These are phyloP conservation scores for Suhomyces vadensis DNA, from an alignment of 805 yeast species.

Conservation along the genomic window DNA sequence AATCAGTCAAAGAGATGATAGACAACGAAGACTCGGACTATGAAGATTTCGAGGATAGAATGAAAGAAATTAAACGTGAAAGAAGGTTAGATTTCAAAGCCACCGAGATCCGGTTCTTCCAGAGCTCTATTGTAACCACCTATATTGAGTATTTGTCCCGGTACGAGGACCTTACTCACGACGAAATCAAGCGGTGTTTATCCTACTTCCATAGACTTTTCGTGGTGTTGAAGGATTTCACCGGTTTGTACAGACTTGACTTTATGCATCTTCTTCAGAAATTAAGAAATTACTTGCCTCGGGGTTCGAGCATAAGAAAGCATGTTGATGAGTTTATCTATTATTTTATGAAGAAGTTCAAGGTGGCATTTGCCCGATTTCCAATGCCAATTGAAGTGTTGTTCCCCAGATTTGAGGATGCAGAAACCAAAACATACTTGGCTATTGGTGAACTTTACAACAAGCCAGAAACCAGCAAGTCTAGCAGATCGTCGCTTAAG, in stretches of 20 bases:
- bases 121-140: slow-evolving; percentile 62
- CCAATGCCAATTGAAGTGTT: slow-evolving; percentile 65
- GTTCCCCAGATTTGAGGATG: slow-evolving; percentile 56
- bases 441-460: slow-evolving; percentile 56
- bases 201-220: slow-evolving; percentile 72
- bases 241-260: slow-evolving; percentile 68
- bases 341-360: slow-evolving; percentile 62
- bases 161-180: slow-evolving; percentile 60
- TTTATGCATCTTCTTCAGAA: slow-evolving; percentile 62
- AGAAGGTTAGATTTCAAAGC: slow-evolving; percentile 46
- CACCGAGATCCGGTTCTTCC: slow-evolving; percentile 49
- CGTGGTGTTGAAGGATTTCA: slow-evolving; percentile 56
- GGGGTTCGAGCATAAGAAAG: slow-evolving; percentile 46
- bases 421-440: slow-evolving; percentile 50
- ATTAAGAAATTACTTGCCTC: slow-evolving; percentile 48
- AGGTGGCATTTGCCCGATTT: slow-evolving; percentile 48
- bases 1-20: slow-evolving; percentile 27
- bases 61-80: slow-evolving; percentile 42
- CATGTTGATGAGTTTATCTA: slow-evolving; percentile 67
- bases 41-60: slow-evolving; percentile 29
- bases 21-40: slow-evolving; percentile 29
- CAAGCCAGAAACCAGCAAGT: slow-evolving; percentile 18
- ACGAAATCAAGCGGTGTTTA: slow-evolving; percentile 61
- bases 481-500: slow-evolving; percentile 15
- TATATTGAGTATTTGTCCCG: slow-evolving; percentile 62